A percentile compares a stretch with the other conserved stretches of the same genome.
These are phyloP conservation scores for Coelastrella sp. DNA, from an alignment of 139 green algal species.

Conservation along the genomic window DNA sequence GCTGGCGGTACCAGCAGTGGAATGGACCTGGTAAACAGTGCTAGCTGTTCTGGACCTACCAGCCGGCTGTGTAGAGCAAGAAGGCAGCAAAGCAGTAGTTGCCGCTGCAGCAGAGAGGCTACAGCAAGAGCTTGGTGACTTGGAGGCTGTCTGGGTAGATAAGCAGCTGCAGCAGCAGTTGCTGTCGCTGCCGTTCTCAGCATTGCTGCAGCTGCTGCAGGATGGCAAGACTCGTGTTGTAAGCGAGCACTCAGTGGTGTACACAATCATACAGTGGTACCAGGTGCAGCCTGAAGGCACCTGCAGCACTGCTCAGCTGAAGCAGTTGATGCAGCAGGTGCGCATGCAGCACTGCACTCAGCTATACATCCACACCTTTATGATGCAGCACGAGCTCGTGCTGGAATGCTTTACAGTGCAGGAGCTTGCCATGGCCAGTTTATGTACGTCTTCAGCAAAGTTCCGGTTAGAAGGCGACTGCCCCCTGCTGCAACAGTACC, in stretches of 20 bases:
- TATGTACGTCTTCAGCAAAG: too few relatives aligned
- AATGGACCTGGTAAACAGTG: neutral
- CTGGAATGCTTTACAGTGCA: neutral
- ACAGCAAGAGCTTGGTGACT: neutral
- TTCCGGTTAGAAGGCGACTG: too few relatives aligned
- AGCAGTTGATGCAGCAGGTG: neutral
- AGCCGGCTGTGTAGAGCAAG: neutral
- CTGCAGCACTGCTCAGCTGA: neutral
- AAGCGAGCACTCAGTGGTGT: neutral
- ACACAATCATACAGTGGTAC: neutral
- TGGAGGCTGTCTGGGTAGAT: neutral
- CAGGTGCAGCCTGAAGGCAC: neutral
- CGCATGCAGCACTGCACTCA: neutral
- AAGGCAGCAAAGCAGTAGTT: neutral
- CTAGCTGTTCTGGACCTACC: neutral
- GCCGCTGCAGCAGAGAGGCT: neutral
- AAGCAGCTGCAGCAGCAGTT: neutral
- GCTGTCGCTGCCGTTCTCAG: neutral
- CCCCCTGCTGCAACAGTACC: too few relatives aligned
- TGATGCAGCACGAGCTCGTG: neutral
- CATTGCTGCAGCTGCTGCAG: neutral
- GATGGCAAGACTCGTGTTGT: neutral
- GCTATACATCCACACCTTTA: neutral
- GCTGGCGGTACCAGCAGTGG: neutral
- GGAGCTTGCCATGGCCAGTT: too few relatives aligned